Conservation (phyloP, 2,329 filamentous ascomycete species). For the Sporothrix sp. region DNA sequence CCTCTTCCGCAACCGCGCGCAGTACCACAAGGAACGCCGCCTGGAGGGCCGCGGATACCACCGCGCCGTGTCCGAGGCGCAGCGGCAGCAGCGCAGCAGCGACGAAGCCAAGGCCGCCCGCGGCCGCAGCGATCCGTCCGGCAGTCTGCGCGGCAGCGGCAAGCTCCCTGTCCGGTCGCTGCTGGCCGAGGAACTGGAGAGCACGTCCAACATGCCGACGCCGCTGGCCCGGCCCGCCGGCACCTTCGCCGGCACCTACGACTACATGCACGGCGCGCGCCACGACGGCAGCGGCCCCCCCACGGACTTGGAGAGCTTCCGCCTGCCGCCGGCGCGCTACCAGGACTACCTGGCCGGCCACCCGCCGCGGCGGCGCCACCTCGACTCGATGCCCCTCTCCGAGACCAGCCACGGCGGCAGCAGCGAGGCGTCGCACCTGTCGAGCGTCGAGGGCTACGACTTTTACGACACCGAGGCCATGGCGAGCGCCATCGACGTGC, state of each 20-base stretch:
- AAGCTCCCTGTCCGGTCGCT: constrained; percentile 33
- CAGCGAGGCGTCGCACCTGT: constrained; percentile 37
- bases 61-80: neutral
- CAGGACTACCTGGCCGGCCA: constrained; percentile 22
- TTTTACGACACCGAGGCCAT: constrained; percentile 53
- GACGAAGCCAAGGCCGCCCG: neutral
- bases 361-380: constrained; percentile 32
- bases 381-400: constrained; percentile 43
- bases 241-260: neutral
- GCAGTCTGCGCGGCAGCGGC: neutral
- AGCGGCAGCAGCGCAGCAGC: neutral
- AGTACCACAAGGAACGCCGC: constrained; percentile 46
- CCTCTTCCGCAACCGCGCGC: constrained; percentile 43
- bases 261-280: neutral
- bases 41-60: constrained; percentile 18
- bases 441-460: constrained; percentile 53
- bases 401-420: constrained; percentile 42
- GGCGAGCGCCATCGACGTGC: constrained; percentile 44
- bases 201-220: constrained; percentile 52
- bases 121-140: too few species aligned
- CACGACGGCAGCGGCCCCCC: constrained; percentile 22
- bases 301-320: constrained; percentile 41
- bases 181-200: constrained; percentile 48
- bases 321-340: constrained; percentile 39
- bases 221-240: constrained; percentile 43